phyloP scores from a whole-genome alignment of 352 stramenopile genomes.

The Phytophthora idaei region DNA sequence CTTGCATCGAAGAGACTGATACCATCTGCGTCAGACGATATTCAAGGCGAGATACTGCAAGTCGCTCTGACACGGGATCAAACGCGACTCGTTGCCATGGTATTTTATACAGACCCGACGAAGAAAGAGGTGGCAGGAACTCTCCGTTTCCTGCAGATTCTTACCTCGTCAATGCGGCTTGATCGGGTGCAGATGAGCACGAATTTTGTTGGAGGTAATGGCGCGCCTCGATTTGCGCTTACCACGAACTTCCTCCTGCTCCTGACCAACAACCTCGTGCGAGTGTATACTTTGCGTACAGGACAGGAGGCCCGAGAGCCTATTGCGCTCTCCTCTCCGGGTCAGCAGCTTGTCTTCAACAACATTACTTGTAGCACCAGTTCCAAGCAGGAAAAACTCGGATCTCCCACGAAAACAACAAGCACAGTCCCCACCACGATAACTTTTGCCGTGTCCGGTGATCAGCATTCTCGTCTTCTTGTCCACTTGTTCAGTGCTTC shows the following conservation, averaged over 20 bases:
- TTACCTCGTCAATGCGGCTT: conserved; percentile 27
- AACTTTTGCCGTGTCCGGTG: conserved; percentile 33
- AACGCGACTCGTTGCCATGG: conserved; percentile 49
- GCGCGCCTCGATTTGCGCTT: conserved; percentile 47
- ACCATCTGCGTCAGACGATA: neutral
- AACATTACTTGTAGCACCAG: conserved; percentile 25
- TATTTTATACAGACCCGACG: conserved; percentile 33
- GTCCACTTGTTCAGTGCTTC: conserved; percentile 29
- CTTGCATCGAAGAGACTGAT: neutral
- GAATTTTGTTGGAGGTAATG: conserved; percentile 27
- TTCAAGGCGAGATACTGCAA: conserved; percentile 48
- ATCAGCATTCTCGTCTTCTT: conserved; percentile 30
- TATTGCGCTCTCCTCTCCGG: conserved; percentile 24
- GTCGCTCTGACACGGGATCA: conserved; percentile 40
- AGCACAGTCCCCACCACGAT: conserved; percentile 7
- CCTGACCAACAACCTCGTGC: conserved; percentile 40
- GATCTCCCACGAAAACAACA: conserved; percentile 5
- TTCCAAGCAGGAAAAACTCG: conserved; percentile 3
- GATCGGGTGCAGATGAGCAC: conserved; percentile 35
- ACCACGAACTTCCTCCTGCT: conserved; percentile 42
- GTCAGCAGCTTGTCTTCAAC: conserved; percentile 30
- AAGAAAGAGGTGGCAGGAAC: conserved; percentile 29
- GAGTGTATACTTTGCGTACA: conserved; percentile 33
- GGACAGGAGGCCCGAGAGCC: conserved; percentile 29
- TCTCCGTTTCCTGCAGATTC: conserved; percentile 46